phyloP scores from a whole-genome alignment of 768 basidiomycete species.

The Collybia mongolica region DNA sequence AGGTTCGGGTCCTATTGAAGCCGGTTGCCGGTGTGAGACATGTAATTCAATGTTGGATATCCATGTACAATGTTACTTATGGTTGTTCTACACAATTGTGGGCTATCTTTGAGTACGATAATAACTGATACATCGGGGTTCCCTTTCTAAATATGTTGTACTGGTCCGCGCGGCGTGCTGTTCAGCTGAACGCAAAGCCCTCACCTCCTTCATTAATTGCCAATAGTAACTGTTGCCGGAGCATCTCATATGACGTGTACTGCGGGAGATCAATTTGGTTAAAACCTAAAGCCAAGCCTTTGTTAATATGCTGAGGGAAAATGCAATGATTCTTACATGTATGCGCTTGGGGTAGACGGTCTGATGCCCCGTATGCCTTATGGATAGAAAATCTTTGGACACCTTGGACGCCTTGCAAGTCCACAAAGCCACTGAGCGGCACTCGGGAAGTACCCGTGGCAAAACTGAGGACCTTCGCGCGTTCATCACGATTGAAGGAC shows the following conservation, averaged over 20 bases:
- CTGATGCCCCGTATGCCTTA: slow-evolving; percentile 83
- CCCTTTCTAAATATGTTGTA: neutral
- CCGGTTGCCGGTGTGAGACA: too few species aligned
- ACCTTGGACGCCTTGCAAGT: slow-evolving; percentile 94
- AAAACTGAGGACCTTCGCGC: slow-evolving; percentile 96
- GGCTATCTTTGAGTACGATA: slow-evolving; percentile 5
- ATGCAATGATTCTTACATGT: slow-evolving; percentile 58
- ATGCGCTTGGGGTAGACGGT: slow-evolving; percentile 86
- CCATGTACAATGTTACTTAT: slow-evolving; percentile 18
- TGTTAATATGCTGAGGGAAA: slow-evolving; percentile 12
- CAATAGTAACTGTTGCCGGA: slow-evolving; percentile 84
- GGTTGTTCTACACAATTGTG: slow-evolving; percentile 15
- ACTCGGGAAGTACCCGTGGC: slow-evolving; percentile 93
- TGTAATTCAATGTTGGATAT: slow-evolving; percentile 9
- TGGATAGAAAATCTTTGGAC: slow-evolving; percentile 96
- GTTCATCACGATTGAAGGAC: slow-evolving; percentile 95
- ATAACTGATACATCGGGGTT: slow-evolving; percentile 7
- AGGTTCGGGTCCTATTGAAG: neutral
- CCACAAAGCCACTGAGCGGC: slow-evolving; percentile 90
- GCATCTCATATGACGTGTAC: slow-evolving; percentile 95
- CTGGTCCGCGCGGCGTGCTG: neutral
- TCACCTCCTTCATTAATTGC: slow-evolving; percentile 97
- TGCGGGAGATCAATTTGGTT: slow-evolving; percentile 94
- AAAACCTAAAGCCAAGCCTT: slow-evolving; percentile 55
- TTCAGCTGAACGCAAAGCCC: slow-evolving; percentile 82